These are phyloP conservation scores for Leccinum subgranulosum DNA, from an alignment of 768 basidiomycete species.

Conservation along the genomic window DNA sequence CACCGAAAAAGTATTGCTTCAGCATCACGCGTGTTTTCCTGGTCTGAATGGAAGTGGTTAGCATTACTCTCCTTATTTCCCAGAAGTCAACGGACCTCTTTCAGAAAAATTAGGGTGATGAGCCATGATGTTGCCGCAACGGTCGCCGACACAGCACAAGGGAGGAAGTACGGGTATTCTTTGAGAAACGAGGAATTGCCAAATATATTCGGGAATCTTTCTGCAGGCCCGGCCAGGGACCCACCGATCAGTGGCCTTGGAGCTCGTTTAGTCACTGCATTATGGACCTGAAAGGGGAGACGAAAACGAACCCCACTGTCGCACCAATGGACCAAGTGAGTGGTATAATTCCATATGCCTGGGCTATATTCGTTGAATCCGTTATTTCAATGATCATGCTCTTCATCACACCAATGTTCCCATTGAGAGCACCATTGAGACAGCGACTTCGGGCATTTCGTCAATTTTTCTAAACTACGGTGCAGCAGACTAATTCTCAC, in stretches of 20 bases:
- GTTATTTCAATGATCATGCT: conserved; percentile 45
- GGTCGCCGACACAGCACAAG: conserved; percentile 61
- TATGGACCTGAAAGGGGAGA: neutral
- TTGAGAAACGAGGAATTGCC: conserved; percentile 55
- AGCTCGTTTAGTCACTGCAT: conserved; percentile 2
- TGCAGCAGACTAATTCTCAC: conserved; percentile 12
- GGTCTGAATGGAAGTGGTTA: conserved; percentile 13
- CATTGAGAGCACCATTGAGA: conserved; percentile 48
- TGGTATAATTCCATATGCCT: conserved; percentile 60
- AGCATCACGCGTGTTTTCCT: conserved; percentile 11
- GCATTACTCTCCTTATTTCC: neutral
- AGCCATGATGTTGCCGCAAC: conserved; percentile 50
- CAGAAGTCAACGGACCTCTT: conserved; percentile 40
- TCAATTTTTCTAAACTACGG: neutral
- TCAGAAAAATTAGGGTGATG: conserved; percentile 48
- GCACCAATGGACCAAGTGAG: conserved; percentile 41
- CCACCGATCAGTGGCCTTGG: conserved; percentile 71
- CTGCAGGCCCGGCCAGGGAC: conserved; percentile 55
- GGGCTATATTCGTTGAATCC: conserved; percentile 28
- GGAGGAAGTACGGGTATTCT: conserved; percentile 72
- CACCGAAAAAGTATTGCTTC: conserved; percentile 16
- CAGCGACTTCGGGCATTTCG: conserved; percentile 33
- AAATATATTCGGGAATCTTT: conserved; percentile 62
- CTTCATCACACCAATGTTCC: conserved; percentile 53
- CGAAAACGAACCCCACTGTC: conserved; percentile 40